A percentile compares a stretch with the other conserved stretches of the same genome.
These are phyloP conservation scores for Ophiocordyceps camponoti-rufipedis DNA, from an alignment of 2,329 filamentous ascomycete species.

Conservation along the genomic window DNA sequence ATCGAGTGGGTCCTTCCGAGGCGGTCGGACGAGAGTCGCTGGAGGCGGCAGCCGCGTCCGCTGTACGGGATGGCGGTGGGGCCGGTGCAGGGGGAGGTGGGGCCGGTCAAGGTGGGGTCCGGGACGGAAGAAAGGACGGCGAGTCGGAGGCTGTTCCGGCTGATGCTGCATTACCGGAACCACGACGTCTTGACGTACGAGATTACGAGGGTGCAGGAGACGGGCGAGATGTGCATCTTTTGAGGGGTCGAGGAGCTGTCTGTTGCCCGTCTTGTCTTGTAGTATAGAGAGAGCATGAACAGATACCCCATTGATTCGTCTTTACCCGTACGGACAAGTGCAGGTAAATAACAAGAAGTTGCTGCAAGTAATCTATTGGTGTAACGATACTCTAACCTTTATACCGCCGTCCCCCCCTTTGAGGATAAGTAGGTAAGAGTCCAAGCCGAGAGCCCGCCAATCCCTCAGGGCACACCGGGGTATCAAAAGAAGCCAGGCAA, in stretches of 20 bases:
- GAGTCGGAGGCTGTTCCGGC: conserved; percentile 34
- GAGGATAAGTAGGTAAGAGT: too few species aligned
- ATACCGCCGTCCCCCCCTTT: too few species aligned
- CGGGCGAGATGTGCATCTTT: conserved; percentile 17
- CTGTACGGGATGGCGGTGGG: conserved; percentile 51
- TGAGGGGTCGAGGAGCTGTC: too few species aligned
- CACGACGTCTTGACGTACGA: conserved; percentile 55
- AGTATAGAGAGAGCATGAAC: too few species aligned
- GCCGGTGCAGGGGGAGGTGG: conserved; percentile 30
- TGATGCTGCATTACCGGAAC: conserved; percentile 56
- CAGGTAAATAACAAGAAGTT: too few species aligned
- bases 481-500: neutral
- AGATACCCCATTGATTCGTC: too few species aligned
- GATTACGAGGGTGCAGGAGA: conserved; percentile 25
- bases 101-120: conserved; percentile 4
- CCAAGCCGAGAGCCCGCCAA: too few species aligned
- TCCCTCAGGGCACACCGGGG: too few species aligned
- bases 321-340: too few species aligned
- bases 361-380: too few species aligned
- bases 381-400: too few species aligned
- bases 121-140: neutral
- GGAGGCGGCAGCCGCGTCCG: conserved; percentile 25
- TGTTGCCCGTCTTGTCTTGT: too few species aligned
- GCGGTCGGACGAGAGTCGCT: conserved; percentile 23
- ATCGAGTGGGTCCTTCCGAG: conserved; percentile 34